Evolutionary conservation across 305 asterid genomes (phyloP).

Genomic region (Rubia tinctorum): DNA sequence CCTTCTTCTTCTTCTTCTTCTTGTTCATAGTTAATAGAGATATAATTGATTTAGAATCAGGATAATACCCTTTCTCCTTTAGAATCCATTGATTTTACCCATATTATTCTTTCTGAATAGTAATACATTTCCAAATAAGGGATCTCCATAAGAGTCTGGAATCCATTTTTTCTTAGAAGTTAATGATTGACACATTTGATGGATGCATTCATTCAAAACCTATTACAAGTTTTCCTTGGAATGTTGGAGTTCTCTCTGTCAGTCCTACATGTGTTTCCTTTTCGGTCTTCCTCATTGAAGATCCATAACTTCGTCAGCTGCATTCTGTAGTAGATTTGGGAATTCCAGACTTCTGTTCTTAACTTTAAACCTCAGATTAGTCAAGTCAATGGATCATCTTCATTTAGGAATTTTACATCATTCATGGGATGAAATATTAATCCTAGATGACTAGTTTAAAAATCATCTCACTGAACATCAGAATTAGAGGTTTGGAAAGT

Average conservation of each 20-base stretch:
- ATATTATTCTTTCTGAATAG: too few species aligned
- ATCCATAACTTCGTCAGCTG: not conserved
- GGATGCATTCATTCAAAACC: not conserved
- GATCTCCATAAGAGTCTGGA: not conserved
- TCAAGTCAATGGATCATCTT: not conserved
- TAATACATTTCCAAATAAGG: not conserved
- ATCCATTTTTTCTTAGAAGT: too few species aligned
- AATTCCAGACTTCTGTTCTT: not conserved
- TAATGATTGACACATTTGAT: not conserved
- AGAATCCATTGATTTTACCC: too few species aligned
- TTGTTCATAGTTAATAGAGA: not conserved
- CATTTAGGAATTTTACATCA: not conserved
- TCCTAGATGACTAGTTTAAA: too few species aligned
- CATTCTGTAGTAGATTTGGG: not conserved
- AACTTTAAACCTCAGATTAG: not conserved
- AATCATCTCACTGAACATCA: not conserved
- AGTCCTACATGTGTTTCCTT: not conserved
- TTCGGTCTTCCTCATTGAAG: not conserved
- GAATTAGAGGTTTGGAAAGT: not conserved
- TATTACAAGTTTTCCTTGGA: not conserved
- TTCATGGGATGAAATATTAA: not conserved
- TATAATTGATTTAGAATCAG: too few species aligned
- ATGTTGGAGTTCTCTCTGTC: too few species aligned
- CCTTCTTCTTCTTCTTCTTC: too few species aligned
- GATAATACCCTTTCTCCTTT: too few species aligned